Conservation (phyloP, 2,329 filamentous ascomycete genomes). For the Neonectria punicea region DNA sequence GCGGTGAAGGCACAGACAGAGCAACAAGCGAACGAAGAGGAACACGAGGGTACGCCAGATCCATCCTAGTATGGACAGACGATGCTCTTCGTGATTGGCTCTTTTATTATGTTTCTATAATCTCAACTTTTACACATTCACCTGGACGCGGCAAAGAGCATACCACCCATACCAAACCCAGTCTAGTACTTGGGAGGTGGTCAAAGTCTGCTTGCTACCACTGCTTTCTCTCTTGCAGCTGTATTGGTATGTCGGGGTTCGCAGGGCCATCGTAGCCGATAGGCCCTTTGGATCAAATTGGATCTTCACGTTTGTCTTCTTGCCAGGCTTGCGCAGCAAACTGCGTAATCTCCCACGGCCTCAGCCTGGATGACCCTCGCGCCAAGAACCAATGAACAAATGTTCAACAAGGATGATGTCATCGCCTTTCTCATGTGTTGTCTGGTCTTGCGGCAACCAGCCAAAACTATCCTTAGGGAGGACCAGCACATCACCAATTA, state of each 20-base stretch:
- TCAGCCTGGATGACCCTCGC: not conserved
- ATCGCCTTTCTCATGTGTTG: slow-evolving; percentile 30
- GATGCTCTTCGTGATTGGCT: not conserved
- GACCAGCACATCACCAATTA: slow-evolving; percentile 48
- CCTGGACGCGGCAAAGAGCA: not conserved
- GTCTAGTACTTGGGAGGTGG: not conserved
- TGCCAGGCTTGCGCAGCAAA: not conserved
- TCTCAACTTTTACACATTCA: not conserved
- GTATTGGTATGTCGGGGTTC: no score
- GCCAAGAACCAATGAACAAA: slow-evolving; percentile 3
- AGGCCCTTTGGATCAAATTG: not conserved
- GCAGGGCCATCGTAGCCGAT: no score
- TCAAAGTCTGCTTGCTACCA: no score
- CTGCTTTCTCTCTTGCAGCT: no score
- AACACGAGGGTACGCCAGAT: not conserved
- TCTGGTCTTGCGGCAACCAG: slow-evolving; percentile 34
- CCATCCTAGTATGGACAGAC: not conserved
- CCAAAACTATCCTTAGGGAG: slow-evolving; percentile 45
- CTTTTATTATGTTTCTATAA: not conserved
- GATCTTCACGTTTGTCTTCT: not conserved
- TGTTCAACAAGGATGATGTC: slow-evolving; percentile 34
- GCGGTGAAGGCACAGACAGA: no score
- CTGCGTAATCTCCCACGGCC: not conserved
- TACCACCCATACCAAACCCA: not conserved
- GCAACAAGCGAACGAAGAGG: not conserved